Evolutionary conservation across 2,329 filamentous ascomycete genomes (phyloP).

Genomic region (Colletotrichum aenigma): DNA sequence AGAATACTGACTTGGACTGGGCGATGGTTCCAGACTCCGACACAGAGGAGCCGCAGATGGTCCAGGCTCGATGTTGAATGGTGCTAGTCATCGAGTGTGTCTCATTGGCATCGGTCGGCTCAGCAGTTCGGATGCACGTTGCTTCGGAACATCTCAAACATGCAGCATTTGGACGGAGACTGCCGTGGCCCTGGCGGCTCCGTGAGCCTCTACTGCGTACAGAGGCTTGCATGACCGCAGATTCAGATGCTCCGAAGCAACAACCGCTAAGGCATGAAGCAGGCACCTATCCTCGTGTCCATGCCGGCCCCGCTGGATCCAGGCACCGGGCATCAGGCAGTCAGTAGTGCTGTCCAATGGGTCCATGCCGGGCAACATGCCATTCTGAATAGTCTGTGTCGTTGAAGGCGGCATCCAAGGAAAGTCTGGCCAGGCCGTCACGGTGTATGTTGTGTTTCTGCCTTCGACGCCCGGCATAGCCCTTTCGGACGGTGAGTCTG

Average conservation of each 20-base stretch:
- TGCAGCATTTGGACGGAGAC: not conserved
- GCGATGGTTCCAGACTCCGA: not conserved
- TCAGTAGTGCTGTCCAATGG: not conserved
- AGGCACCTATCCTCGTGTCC: not conserved
- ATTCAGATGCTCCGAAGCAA: not conserved
- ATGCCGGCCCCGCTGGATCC: not conserved
- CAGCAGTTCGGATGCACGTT: not conserved
- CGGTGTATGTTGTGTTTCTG: not conserved
- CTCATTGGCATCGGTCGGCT: not conserved
- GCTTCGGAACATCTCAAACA: not conserved
- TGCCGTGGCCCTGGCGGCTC: not conserved
- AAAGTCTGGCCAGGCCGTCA: not conserved
- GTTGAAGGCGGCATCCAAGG: not conserved
- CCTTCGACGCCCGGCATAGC: not conserved
- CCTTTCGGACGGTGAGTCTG: not conserved
- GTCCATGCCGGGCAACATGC: not conserved
- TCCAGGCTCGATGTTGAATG: not conserved
- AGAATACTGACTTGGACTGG: not conserved
- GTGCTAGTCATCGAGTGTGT: not conserved
- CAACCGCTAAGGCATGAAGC: not conserved
- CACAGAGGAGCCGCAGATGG: not conserved
- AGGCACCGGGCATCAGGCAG: not conserved
- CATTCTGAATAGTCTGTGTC: not conserved
- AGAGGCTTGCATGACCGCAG: not conserved
- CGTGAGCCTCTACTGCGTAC: not conserved